Percentiles rank a stretch among this genome's conserved stretches.
Conservation (phyloP, 352 stramenopile genomes). For the Phytophthora macrochlamydospora region DNA sequence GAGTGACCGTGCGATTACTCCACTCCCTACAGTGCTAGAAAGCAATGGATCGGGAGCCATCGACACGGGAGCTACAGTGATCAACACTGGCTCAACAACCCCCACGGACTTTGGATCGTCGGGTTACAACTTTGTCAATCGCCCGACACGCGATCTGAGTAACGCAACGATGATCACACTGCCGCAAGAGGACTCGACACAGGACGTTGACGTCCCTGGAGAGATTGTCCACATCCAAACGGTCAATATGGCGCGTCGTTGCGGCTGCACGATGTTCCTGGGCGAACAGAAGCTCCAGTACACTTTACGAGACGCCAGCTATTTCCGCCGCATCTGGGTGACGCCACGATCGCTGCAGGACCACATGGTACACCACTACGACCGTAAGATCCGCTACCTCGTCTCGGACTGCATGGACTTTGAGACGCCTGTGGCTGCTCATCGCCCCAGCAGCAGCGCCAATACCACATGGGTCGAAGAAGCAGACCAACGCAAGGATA, state of each 20-base stretch:
- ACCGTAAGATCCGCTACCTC: constrained; percentile 68
- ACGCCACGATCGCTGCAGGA: constrained; percentile 65
- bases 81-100: constrained; percentile 24
- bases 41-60: not conserved
- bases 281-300: constrained; percentile 78
- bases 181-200: constrained; percentile 45
- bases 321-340: constrained; percentile 75
- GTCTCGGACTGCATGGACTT: constrained; percentile 65
- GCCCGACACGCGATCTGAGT: constrained; percentile 38
- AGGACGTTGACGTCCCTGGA: constrained; percentile 73
- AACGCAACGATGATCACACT: constrained; percentile 45
- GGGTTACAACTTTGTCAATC: constrained; percentile 30
- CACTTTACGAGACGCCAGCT: constrained; percentile 63
- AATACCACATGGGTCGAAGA: constrained; percentile 38
- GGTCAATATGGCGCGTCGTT: constrained; percentile 53
- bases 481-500: constrained; percentile 10
- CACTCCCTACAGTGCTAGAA: constrained; percentile 30
- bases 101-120: constrained; percentile 28
- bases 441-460: constrained; percentile 26
- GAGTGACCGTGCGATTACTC: constrained; percentile 9
- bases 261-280: constrained; percentile 65
- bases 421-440: constrained; percentile 34
- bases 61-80: not conserved
- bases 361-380: constrained; percentile 87
- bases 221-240: constrained; percentile 79